Percentiles rank a stretch among this genome's conserved stretches.
These are phyloP conservation scores for Ophiorrhiza pumila DNA, from an alignment of 257 asterid genomes.

Conservation along the genomic window DNA sequence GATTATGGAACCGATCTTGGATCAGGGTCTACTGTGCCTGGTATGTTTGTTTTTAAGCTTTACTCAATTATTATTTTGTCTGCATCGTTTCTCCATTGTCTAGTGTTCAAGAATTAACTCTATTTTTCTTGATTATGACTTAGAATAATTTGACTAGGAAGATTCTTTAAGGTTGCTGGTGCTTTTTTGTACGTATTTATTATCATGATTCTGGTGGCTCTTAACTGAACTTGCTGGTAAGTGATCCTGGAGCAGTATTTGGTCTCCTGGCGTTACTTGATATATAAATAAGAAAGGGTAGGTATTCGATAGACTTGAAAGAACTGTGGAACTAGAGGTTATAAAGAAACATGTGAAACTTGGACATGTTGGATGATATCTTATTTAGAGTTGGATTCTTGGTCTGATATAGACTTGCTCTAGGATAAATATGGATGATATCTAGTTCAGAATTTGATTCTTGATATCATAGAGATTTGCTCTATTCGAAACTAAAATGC, in stretches of 20 bases:
- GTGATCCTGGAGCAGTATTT: neutral
- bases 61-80: neutral
- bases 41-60: slow-evolving; percentile 25
- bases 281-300: neutral
- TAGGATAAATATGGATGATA: neutral
- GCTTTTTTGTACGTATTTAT: neutral
- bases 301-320: neutral
- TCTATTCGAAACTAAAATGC: no score
- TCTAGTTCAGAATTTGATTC: neutral
- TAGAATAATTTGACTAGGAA: neutral
- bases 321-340: neutral
- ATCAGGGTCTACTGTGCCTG: slow-evolving; percentile 81
- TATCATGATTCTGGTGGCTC: neutral
- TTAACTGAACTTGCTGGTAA: neutral
- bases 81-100: neutral
- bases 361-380: neutral
- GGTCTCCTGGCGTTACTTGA: neutral
- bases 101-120: neutral
- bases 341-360: neutral
- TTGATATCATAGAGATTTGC: neutral
- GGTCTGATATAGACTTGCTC: neutral
- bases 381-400: neutral
- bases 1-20: slow-evolving; percentile 98
- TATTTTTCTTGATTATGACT: neutral
- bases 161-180: neutral